Evolutionary conservation across 108 stramenopile genomes (phyloP).

Genomic region (Schizochytrium sp.): DNA sequence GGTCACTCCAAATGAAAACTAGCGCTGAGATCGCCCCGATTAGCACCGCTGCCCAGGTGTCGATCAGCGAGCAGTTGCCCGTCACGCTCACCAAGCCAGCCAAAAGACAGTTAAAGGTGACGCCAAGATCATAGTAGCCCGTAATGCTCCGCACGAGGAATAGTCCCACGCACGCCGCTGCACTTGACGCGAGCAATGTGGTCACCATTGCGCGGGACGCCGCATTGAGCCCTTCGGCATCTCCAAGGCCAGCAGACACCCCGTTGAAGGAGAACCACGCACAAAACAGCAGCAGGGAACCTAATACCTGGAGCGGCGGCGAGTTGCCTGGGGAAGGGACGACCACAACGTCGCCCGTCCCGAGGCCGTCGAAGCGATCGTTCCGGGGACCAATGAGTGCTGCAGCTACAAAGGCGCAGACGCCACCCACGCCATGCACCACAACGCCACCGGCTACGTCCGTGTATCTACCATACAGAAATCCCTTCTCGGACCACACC

Average conservation of each 20-base stretch:
- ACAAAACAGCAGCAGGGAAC: not conserved
- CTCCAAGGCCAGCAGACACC: not conserved
- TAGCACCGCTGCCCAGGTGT: not conserved
- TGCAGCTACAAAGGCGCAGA: not conserved
- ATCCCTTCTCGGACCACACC: slow-evolving; percentile 15
- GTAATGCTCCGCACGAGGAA: not conserved
- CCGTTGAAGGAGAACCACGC: slow-evolving; percentile 34
- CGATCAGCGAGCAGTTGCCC: not conserved
- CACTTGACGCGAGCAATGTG: slow-evolving; percentile 15
- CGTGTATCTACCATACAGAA: not conserved
- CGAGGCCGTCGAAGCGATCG: not conserved
- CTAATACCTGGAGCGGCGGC: not conserved
- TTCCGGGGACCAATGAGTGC: not conserved
- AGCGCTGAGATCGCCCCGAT: not conserved
- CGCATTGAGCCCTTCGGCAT: not conserved
- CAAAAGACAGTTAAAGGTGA: not conserved
- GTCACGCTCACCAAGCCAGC: not conserved
- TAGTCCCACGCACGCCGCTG: not conserved
- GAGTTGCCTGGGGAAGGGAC: not conserved
- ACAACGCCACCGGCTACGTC: not conserved
- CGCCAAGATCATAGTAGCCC: not conserved
- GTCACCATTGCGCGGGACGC: slow-evolving; percentile 25
- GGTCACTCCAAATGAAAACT: not conserved
- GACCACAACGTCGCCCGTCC: not conserved
- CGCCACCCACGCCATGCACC: not conserved